A percentile compares a stretch with the other conserved stretches of the same genome.
Evolutionary conservation across 2,329 filamentous ascomycete species (phyloP).

Genomic region (Pestalotiopsis sp.): DNA sequence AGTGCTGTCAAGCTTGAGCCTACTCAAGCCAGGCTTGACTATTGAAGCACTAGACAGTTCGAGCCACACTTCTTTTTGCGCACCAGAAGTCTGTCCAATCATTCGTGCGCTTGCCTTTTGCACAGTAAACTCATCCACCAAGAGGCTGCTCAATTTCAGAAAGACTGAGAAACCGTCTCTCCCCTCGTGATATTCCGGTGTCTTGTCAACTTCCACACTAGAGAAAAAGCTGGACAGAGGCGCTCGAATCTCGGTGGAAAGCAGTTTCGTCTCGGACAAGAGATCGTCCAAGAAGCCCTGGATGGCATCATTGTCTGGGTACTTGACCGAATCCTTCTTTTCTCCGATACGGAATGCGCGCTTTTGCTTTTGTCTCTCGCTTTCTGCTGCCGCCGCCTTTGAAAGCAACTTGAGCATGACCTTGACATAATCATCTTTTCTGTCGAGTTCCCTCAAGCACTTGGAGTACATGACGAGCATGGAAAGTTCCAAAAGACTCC

Average conservation of each 20-base stretch:
- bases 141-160: constrained; percentile 70
- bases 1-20: constrained; percentile 46
- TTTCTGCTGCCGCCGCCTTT: constrained; percentile 63
- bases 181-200: constrained; percentile 69
- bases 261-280: constrained; percentile 44
- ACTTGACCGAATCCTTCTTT: constrained; percentile 33
- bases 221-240: constrained; percentile 76
- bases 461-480: constrained; percentile 85
- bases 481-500: constrained; percentile 78
- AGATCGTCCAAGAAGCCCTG: constrained; percentile 52
- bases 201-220: constrained; percentile 66
- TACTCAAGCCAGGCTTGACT: constrained; percentile 58
- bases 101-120: constrained; percentile 68
- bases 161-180: constrained; percentile 76
- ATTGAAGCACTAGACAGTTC: constrained; percentile 48
- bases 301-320: constrained; percentile 39
- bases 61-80: constrained; percentile 69
- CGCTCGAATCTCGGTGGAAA: constrained; percentile 64
- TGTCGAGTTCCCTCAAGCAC: constrained; percentile 77
- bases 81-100: constrained; percentile 54
- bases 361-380: constrained; percentile 47
- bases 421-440: constrained; percentile 77
- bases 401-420: constrained; percentile 74
- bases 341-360: constrained; percentile 36
- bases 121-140: constrained; percentile 71